Evolutionary conservation across 164 flowering plant species (phyloP), one percentile per base, ranked within the genome.

Genomic region (Liriodendron chinense): DNA sequence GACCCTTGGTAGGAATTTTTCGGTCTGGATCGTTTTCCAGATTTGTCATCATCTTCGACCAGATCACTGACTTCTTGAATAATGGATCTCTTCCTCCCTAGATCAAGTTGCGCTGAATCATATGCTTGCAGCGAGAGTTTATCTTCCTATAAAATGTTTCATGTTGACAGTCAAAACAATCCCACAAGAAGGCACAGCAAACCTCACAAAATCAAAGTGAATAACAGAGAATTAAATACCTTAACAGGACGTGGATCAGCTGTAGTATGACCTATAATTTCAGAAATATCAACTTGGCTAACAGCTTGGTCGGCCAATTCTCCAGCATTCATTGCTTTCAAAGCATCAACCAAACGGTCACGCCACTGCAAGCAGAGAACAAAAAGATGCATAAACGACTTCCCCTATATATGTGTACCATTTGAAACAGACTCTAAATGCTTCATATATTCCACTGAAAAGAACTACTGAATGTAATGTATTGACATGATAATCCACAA

Each of bases 291-390:
- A 70, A 71, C 82, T 78, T 78, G 85, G 9, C 59, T 70, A 78
- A 76, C 67, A n/a, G 80, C 80, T 65, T 76, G 78, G 67, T 83
- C 90, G 28, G 79, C 85, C 69, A 80, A 61, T 9, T 70, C 82
- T 75, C 88, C 96, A 75, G 81, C 83, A 74, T 87, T 75, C 82
- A 91, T 76, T 78, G 88, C 90, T 75, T 80, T 81, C 80, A 96
- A 76, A 74, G 98, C 98, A 80, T 83, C 80, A 77, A 85, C 74
- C 71, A 96, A 78, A 28, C 96, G 93, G 77, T 88, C 91, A 65
- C 90, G 86, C 99, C 99, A 96, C 99, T 96, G 74, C 77, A 78
- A 34, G 77, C 16, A 70, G 24, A 49, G 47, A 7, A 28, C 2
- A 59, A 34, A 53, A 66, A 63, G 59, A 14, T 47, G 53, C 53